A percentile compares a stretch with the other conserved stretches of the same genome.
phyloP scores from a whole-genome alignment of 768 basidiomycete species.

The Mycena polygramma region DNA sequence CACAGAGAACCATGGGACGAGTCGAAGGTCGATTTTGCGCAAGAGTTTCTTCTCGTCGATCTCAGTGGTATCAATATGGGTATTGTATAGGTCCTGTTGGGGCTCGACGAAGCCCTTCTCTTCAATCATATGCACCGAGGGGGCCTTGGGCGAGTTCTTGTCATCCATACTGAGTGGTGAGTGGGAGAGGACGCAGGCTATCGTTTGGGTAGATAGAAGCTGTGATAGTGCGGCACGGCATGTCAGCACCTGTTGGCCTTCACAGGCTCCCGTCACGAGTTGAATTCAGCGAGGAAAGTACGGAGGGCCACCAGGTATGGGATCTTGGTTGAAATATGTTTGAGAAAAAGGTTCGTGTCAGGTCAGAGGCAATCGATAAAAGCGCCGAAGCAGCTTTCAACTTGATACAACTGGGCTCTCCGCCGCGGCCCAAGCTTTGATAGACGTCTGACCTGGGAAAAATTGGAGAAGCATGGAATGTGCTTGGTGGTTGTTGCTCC shows the following conservation, averaged over 20 bases:
- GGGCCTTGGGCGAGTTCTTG: constrained; percentile 20
- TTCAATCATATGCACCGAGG: constrained; percentile 25
- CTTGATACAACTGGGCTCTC: too few relatives aligned
- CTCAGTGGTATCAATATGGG: constrained; percentile 64
- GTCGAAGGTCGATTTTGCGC: constrained; percentile 72
- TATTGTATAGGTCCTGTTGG: constrained; percentile 54
- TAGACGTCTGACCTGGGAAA: too few relatives aligned
- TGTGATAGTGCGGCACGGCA: not conserved
- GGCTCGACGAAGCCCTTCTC: constrained; percentile 29
- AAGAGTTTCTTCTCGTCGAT: constrained; percentile 69
- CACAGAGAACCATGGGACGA: constrained; percentile 83
- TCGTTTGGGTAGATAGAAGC: constrained; percentile 18
- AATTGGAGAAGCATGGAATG: not conserved
- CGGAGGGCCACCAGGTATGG: not conserved
- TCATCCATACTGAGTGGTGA: constrained; percentile 29
- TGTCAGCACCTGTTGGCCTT: not conserved
- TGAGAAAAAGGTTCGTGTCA: not conserved
- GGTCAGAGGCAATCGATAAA: too few relatives aligned
- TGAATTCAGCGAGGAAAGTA: not conserved
- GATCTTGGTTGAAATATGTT: not conserved
- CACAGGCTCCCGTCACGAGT: not conserved
- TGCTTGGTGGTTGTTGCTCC: constrained; percentile 23
- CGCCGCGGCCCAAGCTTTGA: too few relatives aligned
- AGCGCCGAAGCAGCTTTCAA: too few relatives aligned
- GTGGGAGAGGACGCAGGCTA: not conserved